Base-by-base conservation (phyloP, 106 monocot species). In the Narthecium ossifragum region DNA sequence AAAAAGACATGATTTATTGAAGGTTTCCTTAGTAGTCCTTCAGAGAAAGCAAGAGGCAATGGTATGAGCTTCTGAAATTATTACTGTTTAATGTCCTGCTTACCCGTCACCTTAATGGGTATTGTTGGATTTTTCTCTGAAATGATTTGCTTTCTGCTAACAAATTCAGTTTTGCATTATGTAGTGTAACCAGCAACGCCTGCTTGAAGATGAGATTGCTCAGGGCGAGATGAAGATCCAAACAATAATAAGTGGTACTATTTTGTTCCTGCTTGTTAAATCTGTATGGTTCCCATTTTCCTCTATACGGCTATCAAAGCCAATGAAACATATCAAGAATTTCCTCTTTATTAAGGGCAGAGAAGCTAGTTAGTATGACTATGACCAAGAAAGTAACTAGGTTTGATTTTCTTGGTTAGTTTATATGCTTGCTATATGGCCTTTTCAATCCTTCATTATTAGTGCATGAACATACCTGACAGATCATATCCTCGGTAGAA, bases 221-320 rank as follows among this genome's bases (percentile, higher is more conserved):
- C 41, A n/a, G 36, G 62, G 71, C 24, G 77, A 78, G 53, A 72
- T 78, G 77, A 62, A 62, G 33, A 66, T 71, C 40, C 77, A 78
- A 31, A 55, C 18, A 2, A 51, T 71, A 10, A 29, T 71, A 24
- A 67, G 17, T 15, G 70, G 76, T 76, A 76, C 3, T 24, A 6
- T 17, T 60, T 53, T 34, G 46, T 17, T 71, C 32, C 32, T 46
- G 21, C 9, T 43, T 33, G 3, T 57, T 30, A 17, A 20, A 22
- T 49, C 27, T 10, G 22, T 3, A 26, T 14, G 37, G 9, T 25
- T 37, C 21, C 38, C 14, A 4, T 17, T 12, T n/a, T n/a, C n/a
- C n/a, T n/a, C n/a, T n/a, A n/a, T n/a, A n/a, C n/a, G n/a, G n/a
- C n/a, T n/a, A n/a, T n/a, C n/a, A n/a, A n/a, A n/a, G n/a, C n/a